Evolutionary conservation across 1,284 basidiomycete genomes (phyloP).

Genomic region (Somion occarium): DNA sequence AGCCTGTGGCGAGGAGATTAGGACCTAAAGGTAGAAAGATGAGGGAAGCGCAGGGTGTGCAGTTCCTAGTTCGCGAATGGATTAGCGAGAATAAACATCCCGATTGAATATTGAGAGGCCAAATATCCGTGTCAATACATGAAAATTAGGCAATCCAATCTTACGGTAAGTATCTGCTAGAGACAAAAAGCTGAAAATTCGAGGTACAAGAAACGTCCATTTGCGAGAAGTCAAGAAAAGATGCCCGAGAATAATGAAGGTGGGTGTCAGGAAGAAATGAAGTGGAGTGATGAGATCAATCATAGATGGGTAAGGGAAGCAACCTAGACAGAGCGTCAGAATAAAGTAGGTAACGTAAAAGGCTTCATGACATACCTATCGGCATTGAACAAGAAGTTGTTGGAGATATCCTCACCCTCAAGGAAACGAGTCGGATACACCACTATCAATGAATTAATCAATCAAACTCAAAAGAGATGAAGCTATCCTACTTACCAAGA

Average conservation of each 20-base stretch:
- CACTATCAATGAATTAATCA: constrained; percentile 41
- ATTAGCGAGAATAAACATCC: background rate
- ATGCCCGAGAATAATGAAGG: background rate
- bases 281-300: constrained; percentile 24
- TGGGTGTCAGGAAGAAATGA: background rate
- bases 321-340: constrained; percentile 26
- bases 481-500: constrained; percentile 52
- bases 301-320: constrained; percentile 53
- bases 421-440: constrained; percentile 80
- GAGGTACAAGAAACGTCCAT: background rate
- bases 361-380: constrained; percentile 51
- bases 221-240: background rate
- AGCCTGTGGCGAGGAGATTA: background rate
- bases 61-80: background rate
- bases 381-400: constrained; percentile 90
- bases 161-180: background rate
- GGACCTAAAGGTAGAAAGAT: background rate
- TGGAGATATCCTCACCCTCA: constrained; percentile 80
- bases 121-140: background rate
- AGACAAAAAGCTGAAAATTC: background rate
- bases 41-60: background rate
- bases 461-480: background rate
- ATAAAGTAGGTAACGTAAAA: background rate
- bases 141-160: background rate
- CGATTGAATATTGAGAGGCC: background rate